Base-by-base conservation (phyloP, 805 yeast species). In the Ogataea trehaloabstinens region DNA sequence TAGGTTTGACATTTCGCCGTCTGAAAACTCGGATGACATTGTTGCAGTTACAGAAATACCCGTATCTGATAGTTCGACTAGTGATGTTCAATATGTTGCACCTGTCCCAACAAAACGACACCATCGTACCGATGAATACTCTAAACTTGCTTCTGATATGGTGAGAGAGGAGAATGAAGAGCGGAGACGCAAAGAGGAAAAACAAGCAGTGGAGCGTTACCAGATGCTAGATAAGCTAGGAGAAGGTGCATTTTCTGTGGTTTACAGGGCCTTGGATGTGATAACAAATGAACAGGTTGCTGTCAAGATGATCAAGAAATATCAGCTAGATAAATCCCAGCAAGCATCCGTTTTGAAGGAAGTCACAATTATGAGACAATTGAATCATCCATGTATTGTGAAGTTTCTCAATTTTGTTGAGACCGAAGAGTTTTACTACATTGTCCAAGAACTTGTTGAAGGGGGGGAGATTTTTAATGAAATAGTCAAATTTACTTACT, bases 381-480 rank as follows among this genome's bases (percentile, higher is more conserved):
- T 80, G 50, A 68, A 68, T 51, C 88, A 71, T 55, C 78, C 80
- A 5, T 79, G 85, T 53, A 69, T 85, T 39, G 86, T 83, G 6
- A 65, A 67, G 38, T 74, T 85, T 41, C 70, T 80, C 42, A 81
- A 83, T 55, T 83, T 81, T 52, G 73, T 80, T 40, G 88, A 84
- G 56, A 70, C 80, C 4, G 73, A 70, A 2, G 66, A 72, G 16
- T 74, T 74, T 57, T 83, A 80, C 52, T 85, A 79, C 52, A 75
- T 85, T 35, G 72, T 85, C 16, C 86, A 84, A 56, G 95, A 85
- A 54, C 62, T 80, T 31, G 78, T 82, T n/a, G 58, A 68, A 6
- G 95, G 95, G 11, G 93, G 93, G 13, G 95, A 85, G 61, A 73
- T 85, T 22, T 85, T 85, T 64, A 85, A 82, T 46, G 85, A 84